A percentile compares a stretch with the other conserved stretches of the same genome.
These are phyloP conservation scores for Maudiozyma serrabonitensis DNA, from an alignment of 805 yeast species.

Conservation along the genomic window DNA sequence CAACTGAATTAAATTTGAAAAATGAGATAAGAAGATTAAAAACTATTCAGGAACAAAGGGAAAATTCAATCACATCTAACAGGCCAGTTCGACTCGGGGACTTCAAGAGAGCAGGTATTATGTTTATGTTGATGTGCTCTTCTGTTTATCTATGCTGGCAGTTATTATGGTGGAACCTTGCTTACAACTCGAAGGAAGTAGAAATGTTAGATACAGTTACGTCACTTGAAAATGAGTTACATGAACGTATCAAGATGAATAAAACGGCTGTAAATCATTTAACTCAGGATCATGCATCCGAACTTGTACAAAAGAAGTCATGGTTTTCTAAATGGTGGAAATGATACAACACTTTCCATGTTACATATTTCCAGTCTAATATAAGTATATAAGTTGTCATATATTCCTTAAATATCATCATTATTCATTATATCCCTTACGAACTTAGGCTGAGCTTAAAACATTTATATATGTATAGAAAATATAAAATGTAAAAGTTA, in stretches of 20 bases:
- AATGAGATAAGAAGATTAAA: constrained; percentile 24
- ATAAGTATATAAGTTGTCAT: not conserved
- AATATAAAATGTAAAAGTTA: no score
- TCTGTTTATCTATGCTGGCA: constrained; percentile 22
- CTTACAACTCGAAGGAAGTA: constrained; percentile 20
- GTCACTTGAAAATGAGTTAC: constrained; percentile 15
- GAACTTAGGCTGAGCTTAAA: no score
- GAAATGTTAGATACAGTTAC: constrained; percentile 13
- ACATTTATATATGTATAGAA: no score
- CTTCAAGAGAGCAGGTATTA: constrained; percentile 25
- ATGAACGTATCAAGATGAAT: not conserved
- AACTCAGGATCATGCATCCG: no score
- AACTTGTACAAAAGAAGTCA: not conserved
- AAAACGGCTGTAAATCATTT: not conserved
- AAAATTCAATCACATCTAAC: constrained; percentile 1
- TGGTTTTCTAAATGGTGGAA: constrained; percentile 2
- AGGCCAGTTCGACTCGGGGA: constrained; percentile 11
- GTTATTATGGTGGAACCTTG: constrained; percentile 24
- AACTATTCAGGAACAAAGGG: constrained; percentile 14
- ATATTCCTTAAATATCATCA: not conserved
- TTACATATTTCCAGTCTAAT: not conserved
- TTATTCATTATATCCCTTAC: no score
- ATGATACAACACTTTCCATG: not conserved
- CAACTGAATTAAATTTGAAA: constrained; percentile 21
- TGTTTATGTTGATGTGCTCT: constrained; percentile 26